phyloP scores from a whole-genome alignment of 2,329 filamentous ascomycete genomes.

The Pseudodiploospora longispora region DNA sequence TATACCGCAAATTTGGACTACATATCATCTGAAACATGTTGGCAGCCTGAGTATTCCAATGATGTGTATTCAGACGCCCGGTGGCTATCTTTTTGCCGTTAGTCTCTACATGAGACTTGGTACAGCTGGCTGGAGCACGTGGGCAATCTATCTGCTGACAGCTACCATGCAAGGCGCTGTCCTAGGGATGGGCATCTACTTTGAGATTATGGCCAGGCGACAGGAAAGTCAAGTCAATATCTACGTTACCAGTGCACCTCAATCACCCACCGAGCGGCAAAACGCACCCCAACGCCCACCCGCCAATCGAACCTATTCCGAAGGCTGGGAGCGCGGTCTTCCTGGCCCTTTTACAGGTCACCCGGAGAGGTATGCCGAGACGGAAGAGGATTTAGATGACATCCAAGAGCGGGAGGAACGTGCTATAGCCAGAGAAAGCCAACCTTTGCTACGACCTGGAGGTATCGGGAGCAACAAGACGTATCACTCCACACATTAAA shows the following conservation, averaged over 20 bases:
- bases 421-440: slow-evolving; percentile 41
- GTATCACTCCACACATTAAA: slow-evolving; percentile 24
- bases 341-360: slow-evolving; percentile 45
- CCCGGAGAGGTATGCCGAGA: slow-evolving; percentile 43
- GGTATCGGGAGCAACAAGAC: slow-evolving; percentile 39
- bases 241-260: slow-evolving; percentile 17
- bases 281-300: slow-evolving; percentile 24
- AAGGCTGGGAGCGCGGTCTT: slow-evolving; percentile 42
- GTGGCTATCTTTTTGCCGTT: slow-evolving; percentile 79
- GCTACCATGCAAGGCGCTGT: slow-evolving; percentile 77
- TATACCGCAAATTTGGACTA: slow-evolving; percentile 90
- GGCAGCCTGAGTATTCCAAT: slow-evolving; percentile 91
- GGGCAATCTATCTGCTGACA: slow-evolving; percentile 85
- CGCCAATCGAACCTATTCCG: slow-evolving; percentile 37
- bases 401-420: slow-evolving; percentile 43
- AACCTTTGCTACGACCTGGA: slow-evolving; percentile 41
- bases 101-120: slow-evolving; percentile 78
- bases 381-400: slow-evolving; percentile 42
- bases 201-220: slow-evolving; percentile 47
- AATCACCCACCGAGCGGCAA: slow-evolving; percentile 20
- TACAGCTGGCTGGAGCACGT: slow-evolving; percentile 83
- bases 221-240: slow-evolving; percentile 16
- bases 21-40: slow-evolving; percentile 74
- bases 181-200: slow-evolving; percentile 72
- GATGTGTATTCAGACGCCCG: slow-evolving; percentile 97